Conservation (phyloP, 139 green algal species). For the Limnomonas spitsbergensis region DNA sequence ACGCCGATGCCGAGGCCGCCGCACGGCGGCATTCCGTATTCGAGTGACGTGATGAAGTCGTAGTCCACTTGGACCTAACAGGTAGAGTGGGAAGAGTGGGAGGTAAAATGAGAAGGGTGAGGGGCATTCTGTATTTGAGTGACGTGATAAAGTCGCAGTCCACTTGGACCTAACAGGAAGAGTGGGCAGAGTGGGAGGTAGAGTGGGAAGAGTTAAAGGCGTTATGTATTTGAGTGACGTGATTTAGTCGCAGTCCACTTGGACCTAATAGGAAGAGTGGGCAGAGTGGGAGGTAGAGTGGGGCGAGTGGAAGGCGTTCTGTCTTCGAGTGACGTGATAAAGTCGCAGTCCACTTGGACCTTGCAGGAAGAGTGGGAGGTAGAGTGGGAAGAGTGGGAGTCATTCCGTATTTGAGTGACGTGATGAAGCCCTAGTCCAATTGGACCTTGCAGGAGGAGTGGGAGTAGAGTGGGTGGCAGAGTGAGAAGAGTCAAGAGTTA, state of each 20-base stretch:
- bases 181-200: too few relatives aligned
- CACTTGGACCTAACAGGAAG: slow-evolving; percentile 76
- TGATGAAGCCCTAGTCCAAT: slow-evolving; percentile 96
- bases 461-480: too few relatives aligned
- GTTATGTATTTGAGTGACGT: slow-evolving; percentile 95
- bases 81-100: too few relatives aligned
- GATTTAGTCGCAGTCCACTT: slow-evolving; percentile 96
- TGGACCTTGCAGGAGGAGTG: too few relatives aligned
- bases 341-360: slow-evolving; percentile 92
- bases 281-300: too few relatives aligned
- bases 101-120: too few relatives aligned
- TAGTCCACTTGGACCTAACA: slow-evolving; percentile 88
- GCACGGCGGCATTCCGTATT: slow-evolving; percentile 96
- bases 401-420: slow-evolving; percentile 95
- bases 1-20: slow-evolving; percentile 95
- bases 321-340: slow-evolving; percentile 92
- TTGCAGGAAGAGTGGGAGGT: too few relatives aligned
- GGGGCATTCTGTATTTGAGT: slow-evolving; percentile 96
- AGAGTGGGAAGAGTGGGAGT: too few relatives aligned
- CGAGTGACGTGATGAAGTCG: slow-evolving; percentile 93
- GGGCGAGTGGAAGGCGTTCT: slow-evolving; percentile 97
- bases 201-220: too few relatives aligned
- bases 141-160: slow-evolving; percentile 96
- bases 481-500: too few relatives aligned
- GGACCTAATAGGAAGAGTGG: too few relatives aligned